These are phyloP conservation scores for Acacia acuminata DNA, from an alignment of 306 rosid species.

Conservation along the genomic window DNA sequence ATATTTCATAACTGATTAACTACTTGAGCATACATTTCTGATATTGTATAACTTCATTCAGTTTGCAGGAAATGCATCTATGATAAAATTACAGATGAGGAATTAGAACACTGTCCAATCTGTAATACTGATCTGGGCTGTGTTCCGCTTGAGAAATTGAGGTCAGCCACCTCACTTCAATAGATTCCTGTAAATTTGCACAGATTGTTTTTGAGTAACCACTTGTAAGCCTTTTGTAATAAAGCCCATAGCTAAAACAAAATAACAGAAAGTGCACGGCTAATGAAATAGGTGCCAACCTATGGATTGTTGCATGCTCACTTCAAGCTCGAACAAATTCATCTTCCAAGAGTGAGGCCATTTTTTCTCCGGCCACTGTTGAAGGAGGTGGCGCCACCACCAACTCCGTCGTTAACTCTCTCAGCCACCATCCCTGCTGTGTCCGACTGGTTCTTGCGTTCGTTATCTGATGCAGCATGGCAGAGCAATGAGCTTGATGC, in stretches of 20 bases:
- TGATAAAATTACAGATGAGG: constrained; percentile 61
- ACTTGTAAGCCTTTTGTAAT: not conserved
- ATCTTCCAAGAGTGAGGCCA: no score
- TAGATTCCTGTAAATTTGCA: not conserved
- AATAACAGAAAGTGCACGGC: not conserved
- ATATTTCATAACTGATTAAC: not conserved
- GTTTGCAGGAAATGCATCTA: constrained; percentile 94
- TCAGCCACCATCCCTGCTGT: no score
- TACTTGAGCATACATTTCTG: constrained; percentile 8
- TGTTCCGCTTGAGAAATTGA: constrained; percentile 63
- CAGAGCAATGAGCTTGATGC: constrained; percentile 70
- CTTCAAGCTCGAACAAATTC: no score
- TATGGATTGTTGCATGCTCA: constrained; percentile 13
- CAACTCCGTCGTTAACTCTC: no score
- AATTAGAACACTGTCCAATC: constrained; percentile 65
- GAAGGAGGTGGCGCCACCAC: no score
- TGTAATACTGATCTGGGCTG: constrained; percentile 68
- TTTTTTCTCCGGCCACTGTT: no score
- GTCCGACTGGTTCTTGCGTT: no score
- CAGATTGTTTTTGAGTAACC: not conserved
- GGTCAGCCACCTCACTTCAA: constrained; percentile 43
- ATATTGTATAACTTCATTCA: constrained; percentile 37
- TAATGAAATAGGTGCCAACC: not conserved
- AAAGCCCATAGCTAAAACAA: constrained; percentile 1
- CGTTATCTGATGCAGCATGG: constrained; percentile 44